phyloP scores from a whole-genome alignment of 495 filamentous ascomycete species.

The Talaromyces liani region DNA sequence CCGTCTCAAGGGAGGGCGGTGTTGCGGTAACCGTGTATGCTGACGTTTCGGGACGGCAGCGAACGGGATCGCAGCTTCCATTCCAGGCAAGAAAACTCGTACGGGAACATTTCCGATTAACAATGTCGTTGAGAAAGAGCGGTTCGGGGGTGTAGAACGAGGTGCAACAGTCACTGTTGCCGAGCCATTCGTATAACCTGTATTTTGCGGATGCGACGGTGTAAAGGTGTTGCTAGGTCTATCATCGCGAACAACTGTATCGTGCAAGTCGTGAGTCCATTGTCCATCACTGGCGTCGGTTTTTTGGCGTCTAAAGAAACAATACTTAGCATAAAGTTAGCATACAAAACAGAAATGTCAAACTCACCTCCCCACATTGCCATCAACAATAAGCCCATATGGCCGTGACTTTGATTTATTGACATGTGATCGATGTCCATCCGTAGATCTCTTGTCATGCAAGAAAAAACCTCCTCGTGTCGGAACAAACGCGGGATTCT shows the following conservation, averaged over 20 bases:
- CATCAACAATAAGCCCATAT: constrained; percentile 40
- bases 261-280: constrained; percentile 96
- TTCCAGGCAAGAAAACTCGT: constrained; percentile 67
- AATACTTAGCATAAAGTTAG: neutral
- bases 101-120: constrained; percentile 75
- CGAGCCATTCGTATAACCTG: constrained; percentile 18
- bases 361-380: constrained; percentile 35
- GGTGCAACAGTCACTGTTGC: constrained; percentile 36
- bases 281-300: constrained; percentile 70
- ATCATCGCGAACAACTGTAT: constrained; percentile 54
- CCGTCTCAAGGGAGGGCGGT: constrained; percentile 86
- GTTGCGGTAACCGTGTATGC: constrained; percentile 89
- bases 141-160: constrained; percentile 48
- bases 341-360: neutral
- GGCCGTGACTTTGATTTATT: constrained; percentile 38
- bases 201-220: constrained; percentile 11
- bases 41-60: constrained; percentile 68
- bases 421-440: constrained; percentile 31
- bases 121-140: constrained; percentile 59
- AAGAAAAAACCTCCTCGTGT: constrained; percentile 95
- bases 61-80: constrained; percentile 64
- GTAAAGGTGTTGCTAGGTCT: constrained; percentile 20
- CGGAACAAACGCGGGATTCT: constrained; percentile 90
- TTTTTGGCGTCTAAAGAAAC: constrained; percentile 62
- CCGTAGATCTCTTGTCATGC: constrained; percentile 81